A percentile compares a stretch with the other conserved stretches of the same genome.
Evolutionary conservation across 139 green algal genomes (phyloP).

Genomic region (Coelastrella sp.): DNA sequence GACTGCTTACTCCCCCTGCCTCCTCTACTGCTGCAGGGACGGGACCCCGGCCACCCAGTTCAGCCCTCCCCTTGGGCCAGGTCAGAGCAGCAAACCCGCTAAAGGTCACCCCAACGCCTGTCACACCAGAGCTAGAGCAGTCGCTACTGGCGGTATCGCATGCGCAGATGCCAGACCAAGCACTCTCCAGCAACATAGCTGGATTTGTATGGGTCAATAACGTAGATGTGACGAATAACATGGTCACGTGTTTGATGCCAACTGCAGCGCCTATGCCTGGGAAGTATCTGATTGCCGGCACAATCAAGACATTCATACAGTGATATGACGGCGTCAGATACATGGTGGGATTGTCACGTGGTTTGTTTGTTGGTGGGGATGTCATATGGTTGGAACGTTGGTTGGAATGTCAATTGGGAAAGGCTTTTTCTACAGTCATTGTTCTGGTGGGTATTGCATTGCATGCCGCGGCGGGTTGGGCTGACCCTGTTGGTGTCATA

Average conservation of each 20-base stretch:
- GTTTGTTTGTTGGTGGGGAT: too few relatives aligned
- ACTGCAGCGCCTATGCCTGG: conserved; percentile 80
- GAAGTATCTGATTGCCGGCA: conserved; percentile 83
- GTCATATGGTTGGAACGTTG: too few relatives aligned
- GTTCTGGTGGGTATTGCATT: too few relatives aligned
- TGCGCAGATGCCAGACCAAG: conserved; percentile 60
- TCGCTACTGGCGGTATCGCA: conserved; percentile 91
- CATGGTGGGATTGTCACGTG: too few relatives aligned
- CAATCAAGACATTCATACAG: conserved; percentile 78
- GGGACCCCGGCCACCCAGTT: conserved; percentile 80
- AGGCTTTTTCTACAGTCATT: too few relatives aligned
- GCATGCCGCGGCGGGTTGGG: too few relatives aligned
- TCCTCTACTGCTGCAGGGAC: conserved; percentile 69
- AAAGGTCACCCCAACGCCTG: conserved; percentile 60
- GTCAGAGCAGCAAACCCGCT: conserved; percentile 73
- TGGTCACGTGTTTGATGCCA: conserved; percentile 83
- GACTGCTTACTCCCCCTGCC: too few relatives aligned
- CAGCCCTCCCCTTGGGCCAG: conserved; percentile 85
- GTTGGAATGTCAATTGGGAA: too few relatives aligned
- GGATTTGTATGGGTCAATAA: conserved; percentile 81
- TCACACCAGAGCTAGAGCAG: conserved; percentile 75
- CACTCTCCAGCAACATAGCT: conserved; percentile 82
- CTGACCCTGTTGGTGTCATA: too few relatives aligned
- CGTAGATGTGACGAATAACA: conserved; percentile 77
- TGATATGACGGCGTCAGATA: too few relatives aligned